phyloP scores from a whole-genome alignment of 2,329 filamentous ascomycete genomes.

The Stagonosporopsis chrysanthemi region DNA sequence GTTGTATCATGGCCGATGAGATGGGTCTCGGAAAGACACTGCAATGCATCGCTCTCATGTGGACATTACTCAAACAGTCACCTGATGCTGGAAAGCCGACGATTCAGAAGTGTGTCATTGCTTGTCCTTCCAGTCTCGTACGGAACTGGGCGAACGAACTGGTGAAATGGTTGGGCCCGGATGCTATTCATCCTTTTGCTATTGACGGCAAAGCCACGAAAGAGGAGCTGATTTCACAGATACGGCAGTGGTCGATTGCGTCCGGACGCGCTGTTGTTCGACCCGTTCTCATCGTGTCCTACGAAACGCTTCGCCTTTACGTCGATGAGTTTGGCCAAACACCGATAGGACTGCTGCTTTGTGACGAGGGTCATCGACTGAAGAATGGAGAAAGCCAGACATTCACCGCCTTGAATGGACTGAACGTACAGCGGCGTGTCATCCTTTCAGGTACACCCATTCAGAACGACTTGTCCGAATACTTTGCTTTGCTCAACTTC shows the following conservation, averaged over 20 bases:
- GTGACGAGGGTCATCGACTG: conserved; percentile 93
- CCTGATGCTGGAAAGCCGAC: conserved; percentile 92
- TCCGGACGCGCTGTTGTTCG: conserved; percentile 88
- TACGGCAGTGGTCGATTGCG: conserved; percentile 93
- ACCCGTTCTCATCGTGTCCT: conserved; percentile 96
- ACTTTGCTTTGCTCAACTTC: conserved; percentile 94
- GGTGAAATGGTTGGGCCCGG: conserved; percentile 92
- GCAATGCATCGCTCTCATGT: conserved; percentile 95
- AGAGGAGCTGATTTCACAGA: conserved; percentile 86
- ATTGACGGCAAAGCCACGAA: conserved; percentile 97
- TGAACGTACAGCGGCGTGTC: conserved; percentile 90
- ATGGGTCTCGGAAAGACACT: conserved; percentile 98
- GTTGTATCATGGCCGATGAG: conserved; percentile 99
- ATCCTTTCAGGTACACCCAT: conserved; percentile 97
- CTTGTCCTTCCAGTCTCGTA: conserved; percentile 94
- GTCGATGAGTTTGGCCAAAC: conserved; percentile 89
- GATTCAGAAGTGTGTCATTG: conserved; percentile 96
- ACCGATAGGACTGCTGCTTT: conserved; percentile 89
- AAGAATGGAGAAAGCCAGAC: conserved; percentile 98
- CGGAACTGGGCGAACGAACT: conserved; percentile 98
- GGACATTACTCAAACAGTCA: conserved; percentile 95
- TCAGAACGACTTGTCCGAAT: conserved; percentile 97
- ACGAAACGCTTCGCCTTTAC: conserved; percentile 92
- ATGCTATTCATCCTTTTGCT: conserved; percentile 90
- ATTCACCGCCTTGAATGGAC: conserved; percentile 85